These are phyloP conservation scores for Colletotrichum siamense DNA, from an alignment of 2,329 filamentous ascomycete genomes.

Conservation along the genomic window DNA sequence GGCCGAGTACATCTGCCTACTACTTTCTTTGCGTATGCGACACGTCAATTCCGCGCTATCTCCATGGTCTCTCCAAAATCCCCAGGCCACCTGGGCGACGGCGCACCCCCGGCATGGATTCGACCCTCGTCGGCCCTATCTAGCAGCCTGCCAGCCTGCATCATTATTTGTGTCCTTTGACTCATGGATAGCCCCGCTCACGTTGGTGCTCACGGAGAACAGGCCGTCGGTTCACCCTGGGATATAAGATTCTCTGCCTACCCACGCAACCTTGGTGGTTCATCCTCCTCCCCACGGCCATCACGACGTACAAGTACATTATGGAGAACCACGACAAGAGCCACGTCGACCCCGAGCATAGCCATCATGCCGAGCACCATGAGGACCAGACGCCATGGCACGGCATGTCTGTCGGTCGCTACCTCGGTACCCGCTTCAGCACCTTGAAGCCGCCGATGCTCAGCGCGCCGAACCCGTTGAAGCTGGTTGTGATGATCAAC, in stretches of 20 bases:
- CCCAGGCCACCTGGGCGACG: not conserved
- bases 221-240: not conserved
- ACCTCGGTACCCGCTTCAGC: constrained; percentile 57
- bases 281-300: not conserved
- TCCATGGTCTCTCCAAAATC: not conserved
- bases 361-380: not conserved
- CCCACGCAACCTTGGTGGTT: not conserved
- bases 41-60: not conserved
- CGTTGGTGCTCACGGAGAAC: not conserved
- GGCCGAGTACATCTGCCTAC: not conserved
- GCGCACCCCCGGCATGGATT: not conserved
- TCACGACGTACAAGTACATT: not conserved
- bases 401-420: constrained; percentile 53
- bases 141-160: not conserved
- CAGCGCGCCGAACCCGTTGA: constrained; percentile 58
- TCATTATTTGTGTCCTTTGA: not conserved
- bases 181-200: constrained; percentile 7
- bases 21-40: not conserved
- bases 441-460: constrained; percentile 63
- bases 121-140: not conserved
- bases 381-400: constrained; percentile 47
- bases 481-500: constrained; percentile 52
- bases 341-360: not conserved
- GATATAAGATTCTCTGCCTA: not conserved
- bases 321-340: constrained; percentile 10